These are phyloP conservation scores for Ustilaginoidea virens DNA, from an alignment of 2,329 filamentous ascomycete genomes.

Conservation along the genomic window DNA sequence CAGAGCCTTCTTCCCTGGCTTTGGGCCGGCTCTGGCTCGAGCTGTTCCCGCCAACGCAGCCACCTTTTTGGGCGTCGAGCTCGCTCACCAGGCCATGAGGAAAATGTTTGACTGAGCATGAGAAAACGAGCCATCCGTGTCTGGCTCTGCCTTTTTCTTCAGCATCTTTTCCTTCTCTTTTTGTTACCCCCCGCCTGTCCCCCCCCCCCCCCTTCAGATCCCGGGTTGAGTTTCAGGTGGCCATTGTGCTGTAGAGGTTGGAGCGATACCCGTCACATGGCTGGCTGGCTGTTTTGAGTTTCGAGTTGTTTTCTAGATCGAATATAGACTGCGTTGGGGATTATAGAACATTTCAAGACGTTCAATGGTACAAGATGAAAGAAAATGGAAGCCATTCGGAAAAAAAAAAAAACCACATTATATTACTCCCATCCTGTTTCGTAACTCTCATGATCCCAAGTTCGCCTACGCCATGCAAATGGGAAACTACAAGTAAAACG, in stretches of 20 bases:
- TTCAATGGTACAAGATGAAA: no score
- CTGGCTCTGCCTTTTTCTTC: no score
- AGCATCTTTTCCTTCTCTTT: neutral
- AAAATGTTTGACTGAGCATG: slow-evolving; percentile 48
- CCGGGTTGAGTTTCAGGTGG: no score
- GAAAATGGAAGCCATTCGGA: no score
- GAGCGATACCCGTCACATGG: neutral
- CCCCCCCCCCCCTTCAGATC: no score
- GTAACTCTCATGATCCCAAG: no score
- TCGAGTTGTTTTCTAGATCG: no score
- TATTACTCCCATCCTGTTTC: no score
- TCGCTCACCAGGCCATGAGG: slow-evolving; percentile 71
- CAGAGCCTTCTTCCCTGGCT: slow-evolving; percentile 93
- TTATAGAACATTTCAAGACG: no score
- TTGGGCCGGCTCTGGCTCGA: slow-evolving; percentile 80
- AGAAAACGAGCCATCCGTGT: no score
- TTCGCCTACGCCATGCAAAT: slow-evolving; percentile 4
- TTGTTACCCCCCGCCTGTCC: no score
- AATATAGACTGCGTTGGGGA: neutral
- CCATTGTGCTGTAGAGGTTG: no score
- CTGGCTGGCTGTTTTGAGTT: neutral
- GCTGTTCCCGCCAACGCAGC: slow-evolving; percentile 94
- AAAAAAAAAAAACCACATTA: neutral
- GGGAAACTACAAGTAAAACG: neutral
- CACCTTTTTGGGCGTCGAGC: slow-evolving; percentile 76